Conservation (phyloP, 495 filamentous ascomycete genomes). For the Neurospora sp. region DNA sequence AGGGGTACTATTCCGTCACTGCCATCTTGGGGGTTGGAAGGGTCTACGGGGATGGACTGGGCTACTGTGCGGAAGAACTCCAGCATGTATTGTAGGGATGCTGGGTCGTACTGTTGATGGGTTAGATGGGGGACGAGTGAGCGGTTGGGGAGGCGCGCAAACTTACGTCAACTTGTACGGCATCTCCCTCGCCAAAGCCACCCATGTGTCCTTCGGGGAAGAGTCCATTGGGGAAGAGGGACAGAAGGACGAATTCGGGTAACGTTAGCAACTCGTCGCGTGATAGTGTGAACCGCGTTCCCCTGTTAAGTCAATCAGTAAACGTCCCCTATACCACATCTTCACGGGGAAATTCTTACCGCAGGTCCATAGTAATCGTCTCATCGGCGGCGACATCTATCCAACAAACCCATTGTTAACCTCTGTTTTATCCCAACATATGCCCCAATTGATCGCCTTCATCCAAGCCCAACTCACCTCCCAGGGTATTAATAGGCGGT, state of each 20-base stretch:
- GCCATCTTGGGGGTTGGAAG: conserved; percentile 50
- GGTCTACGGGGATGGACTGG: conserved; percentile 73
- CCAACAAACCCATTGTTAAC: not conserved
- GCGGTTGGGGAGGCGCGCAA: not conserved
- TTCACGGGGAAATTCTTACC: conserved; percentile 43
- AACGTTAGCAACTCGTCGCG: conserved; percentile 90
- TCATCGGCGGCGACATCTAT: conserved; percentile 84
- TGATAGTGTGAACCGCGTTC: conserved; percentile 84
- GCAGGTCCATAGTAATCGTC: conserved; percentile 86
- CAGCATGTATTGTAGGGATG: conserved; percentile 96
- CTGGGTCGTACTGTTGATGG: conserved; percentile 75
- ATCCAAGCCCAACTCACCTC: conserved; percentile 48
- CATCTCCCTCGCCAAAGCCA: conserved; percentile 78
- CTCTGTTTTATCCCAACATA: conserved; percentile 2
- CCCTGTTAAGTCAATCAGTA: conserved; percentile 44
- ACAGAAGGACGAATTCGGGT: conserved; percentile 95
- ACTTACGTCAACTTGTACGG: conserved; percentile 95
- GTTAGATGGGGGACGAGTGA: too few relatives aligned
- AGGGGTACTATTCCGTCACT: conserved; percentile 54
- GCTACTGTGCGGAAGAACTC: conserved; percentile 97
- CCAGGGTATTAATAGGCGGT: conserved; percentile 75
- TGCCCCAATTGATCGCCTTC: not conserved
- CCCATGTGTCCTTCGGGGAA: conserved; percentile 96
- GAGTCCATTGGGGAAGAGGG: conserved; percentile 95
- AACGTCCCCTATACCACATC: not conserved